These are phyloP conservation scores for Ambrosia trifida DNA, from an alignment of 129 eudicot species.

Conservation along the genomic window DNA sequence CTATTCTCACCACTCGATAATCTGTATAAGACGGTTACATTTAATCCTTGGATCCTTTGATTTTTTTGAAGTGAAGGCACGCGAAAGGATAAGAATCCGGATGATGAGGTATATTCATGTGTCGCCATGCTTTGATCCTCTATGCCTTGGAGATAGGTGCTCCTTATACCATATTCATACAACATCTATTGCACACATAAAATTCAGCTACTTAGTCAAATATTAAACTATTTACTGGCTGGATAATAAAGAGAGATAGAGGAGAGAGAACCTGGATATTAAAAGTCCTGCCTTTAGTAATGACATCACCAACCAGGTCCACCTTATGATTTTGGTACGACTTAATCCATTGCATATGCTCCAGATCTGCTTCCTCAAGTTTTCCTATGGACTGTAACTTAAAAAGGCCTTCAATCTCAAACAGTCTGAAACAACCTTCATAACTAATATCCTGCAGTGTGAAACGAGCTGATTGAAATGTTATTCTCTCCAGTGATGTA, in stretches of 20 bases:
- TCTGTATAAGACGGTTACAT: background rate
- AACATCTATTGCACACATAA: slow-evolving; percentile 6
- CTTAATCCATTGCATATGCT: slow-evolving; percentile 15
- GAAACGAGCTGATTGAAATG: background rate
- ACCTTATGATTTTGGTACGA: background rate
- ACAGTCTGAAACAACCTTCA: slow-evolving; percentile 23
- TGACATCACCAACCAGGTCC: slow-evolving; percentile 10
- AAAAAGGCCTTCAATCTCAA: slow-evolving; percentile 18
- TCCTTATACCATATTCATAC: background rate
- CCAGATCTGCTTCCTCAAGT: slow-evolving; percentile 9
- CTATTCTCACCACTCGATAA: no score
- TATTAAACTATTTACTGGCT: no score
- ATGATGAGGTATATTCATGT: background rate
- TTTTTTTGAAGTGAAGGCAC: slow-evolving; percentile 1
- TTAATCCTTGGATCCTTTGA: background rate
- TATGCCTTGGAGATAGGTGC: background rate
- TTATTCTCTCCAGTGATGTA: background rate
- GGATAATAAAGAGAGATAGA: background rate
- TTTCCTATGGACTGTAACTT: background rate
- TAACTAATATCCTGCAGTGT: background rate
- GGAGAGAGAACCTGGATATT: slow-evolving; percentile 10
- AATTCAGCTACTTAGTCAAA: background rate
- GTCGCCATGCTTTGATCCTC: background rate
- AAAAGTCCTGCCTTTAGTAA: slow-evolving; percentile 12
- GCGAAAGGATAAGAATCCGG: background rate